Evolutionary conservation across 495 filamentous ascomycete genomes (phyloP).

Genomic region (Oleoguttula mirabilis): DNA sequence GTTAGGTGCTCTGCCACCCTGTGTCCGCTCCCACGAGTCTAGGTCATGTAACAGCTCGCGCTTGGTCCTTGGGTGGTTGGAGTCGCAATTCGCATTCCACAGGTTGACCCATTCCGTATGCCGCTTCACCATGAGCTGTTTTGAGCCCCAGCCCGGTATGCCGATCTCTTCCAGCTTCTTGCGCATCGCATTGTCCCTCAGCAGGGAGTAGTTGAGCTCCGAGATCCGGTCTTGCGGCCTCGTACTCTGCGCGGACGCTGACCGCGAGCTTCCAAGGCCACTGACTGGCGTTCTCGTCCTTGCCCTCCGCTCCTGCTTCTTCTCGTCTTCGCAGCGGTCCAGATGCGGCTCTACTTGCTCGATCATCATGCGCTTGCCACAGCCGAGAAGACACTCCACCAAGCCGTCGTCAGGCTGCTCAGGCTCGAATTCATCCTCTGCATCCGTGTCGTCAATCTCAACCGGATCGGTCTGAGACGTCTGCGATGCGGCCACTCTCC

Average conservation of each 20-base stretch:
- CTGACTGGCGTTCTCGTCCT: slow-evolving; percentile 6
- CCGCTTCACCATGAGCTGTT: slow-evolving; percentile 56
- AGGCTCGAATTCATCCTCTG: slow-evolving; percentile 20
- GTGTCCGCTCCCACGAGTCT: slow-evolving; percentile 70
- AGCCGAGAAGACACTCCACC: slow-evolving; percentile 66
- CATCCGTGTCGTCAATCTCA: slow-evolving; percentile 15
- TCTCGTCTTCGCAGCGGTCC: slow-evolving; percentile 43
- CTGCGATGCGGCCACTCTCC: slow-evolving; percentile 22
- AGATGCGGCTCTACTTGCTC: slow-evolving; percentile 63
- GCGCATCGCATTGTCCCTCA: slow-evolving; percentile 62
- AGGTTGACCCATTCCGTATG: slow-evolving; percentile 91
- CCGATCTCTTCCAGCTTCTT: slow-evolving; percentile 75
- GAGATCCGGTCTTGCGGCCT: slow-evolving; percentile 45
- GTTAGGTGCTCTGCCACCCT: slow-evolving; percentile 39
- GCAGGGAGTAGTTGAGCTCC: slow-evolving; percentile 63
- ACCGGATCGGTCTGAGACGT: slow-evolving; percentile 22
- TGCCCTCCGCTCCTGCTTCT: slow-evolving; percentile 4
- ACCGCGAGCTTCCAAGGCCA: not conserved
- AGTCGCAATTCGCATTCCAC: slow-evolving; percentile 95
- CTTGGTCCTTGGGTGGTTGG: slow-evolving; percentile 55
- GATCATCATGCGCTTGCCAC: slow-evolving; percentile 61
- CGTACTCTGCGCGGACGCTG: not conserved
- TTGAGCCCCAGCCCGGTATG: slow-evolving; percentile 57
- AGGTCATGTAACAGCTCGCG: slow-evolving; percentile 63
- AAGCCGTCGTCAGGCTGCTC: slow-evolving; percentile 52